Evolutionary conservation across 441 rosid species (phyloP), one percentile per base, ranked within the genome.

Genomic region (Euphorbia corollata): DNA sequence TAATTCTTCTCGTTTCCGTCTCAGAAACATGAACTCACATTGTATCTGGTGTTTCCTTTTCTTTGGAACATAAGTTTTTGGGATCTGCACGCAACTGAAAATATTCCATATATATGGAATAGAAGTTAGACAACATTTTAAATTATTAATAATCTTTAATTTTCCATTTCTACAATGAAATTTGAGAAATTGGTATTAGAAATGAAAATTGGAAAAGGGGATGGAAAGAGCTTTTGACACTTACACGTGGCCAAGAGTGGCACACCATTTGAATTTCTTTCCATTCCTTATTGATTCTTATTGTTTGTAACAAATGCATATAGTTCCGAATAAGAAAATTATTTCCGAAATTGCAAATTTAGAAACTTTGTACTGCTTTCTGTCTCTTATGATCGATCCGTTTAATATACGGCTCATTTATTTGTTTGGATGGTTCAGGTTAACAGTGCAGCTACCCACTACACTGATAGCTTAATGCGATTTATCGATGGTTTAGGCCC

Each of bases 401-500:
- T 41, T 41, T 8, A 11, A 41, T 11, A 41, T 41, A 41, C 50
- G 16, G 65, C 71, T 74, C 71, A 71, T 73, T 65, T 27, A 54
- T 50, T 18, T 59, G 41, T 51, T 51, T 58, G 51, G 34, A 51
- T 34, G 65, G 34, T 63, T 71, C 74, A 82, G 87, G 71, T 43
- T 71, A 47, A 64, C 27, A 54, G 64, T 24, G 70, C 69, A 64
- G 68, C 63, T 20, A 3, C 43, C 20, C 70, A 67, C 19, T 80
- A 75, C 63, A 36, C 12, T 15, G 71, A 75, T 45, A 83, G 90
- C 73, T 39, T 77, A 24, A 34, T 24, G 62, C 41, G 27, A 41
- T 83, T 78, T 77, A 65, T 54, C 16, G 53, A 77, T 16, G 81
- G 73, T 70, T 64, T 79, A 76, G 85, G 87, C 54, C 78, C 84